These are phyloP conservation scores for Usnea hakonensis DNA, from an alignment of 495 filamentous ascomycete genomes.

Conservation along the genomic window DNA sequence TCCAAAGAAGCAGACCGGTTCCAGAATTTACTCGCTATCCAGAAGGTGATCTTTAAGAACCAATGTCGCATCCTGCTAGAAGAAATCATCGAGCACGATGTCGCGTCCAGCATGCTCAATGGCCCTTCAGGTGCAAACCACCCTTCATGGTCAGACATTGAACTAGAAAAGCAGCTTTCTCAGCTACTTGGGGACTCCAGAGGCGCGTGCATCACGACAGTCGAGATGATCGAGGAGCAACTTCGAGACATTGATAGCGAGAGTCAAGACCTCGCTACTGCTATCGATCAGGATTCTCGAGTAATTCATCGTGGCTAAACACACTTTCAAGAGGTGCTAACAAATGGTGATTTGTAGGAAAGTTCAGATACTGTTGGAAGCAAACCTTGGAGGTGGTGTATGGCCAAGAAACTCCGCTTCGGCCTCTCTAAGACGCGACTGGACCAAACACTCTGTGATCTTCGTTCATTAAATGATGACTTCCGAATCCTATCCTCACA, in stretches of 20 bases:
- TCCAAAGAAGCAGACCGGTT: constrained; percentile 17
- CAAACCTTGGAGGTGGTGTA: constrained; percentile 11
- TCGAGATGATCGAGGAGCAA: constrained; percentile 19
- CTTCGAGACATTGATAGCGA: constrained; percentile 21
- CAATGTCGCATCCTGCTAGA: constrained; percentile 18
- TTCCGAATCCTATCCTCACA: constrained; percentile 14
- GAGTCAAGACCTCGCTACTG: constrained; percentile 14
- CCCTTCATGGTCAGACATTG: constrained; percentile 10
- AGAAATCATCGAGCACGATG: constrained; percentile 12
- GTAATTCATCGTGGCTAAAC: not conserved
- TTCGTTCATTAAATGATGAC: constrained; percentile 19
- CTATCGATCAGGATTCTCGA: constrained; percentile 10
- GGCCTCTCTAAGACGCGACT: constrained; percentile 22
- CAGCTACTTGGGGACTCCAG: constrained; percentile 15
- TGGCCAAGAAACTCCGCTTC: constrained; percentile 19
- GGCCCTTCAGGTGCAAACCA: constrained; percentile 1
- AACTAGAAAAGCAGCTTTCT: constrained; percentile 8
- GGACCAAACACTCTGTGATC: not conserved
- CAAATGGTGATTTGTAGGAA: not conserved
- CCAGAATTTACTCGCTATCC: constrained; percentile 2
- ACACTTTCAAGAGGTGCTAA: not conserved
- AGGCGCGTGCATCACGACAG: constrained; percentile 9
- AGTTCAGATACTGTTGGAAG: not conserved
- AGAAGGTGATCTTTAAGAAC: constrained; percentile 18
- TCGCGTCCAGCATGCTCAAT: constrained; percentile 12